Evolutionary conservation across 257 asterid species (phyloP).

Genomic region (Nicotiana tabacum): DNA sequence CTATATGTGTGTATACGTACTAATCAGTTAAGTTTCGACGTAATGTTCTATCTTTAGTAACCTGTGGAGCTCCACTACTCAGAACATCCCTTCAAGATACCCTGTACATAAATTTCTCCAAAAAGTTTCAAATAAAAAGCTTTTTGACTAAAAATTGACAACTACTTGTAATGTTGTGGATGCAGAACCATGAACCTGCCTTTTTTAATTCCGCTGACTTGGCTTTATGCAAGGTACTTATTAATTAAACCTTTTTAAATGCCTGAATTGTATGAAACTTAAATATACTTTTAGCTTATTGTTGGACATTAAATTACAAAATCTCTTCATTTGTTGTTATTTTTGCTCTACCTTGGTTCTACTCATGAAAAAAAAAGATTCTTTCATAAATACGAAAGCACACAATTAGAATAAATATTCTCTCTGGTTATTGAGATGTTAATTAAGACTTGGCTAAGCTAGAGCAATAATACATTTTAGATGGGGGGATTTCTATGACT

Average conservation of each 20-base stretch:
- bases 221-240: slow-evolving; percentile 31
- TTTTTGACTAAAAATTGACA: not conserved
- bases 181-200: slow-evolving; percentile 2
- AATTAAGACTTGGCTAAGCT: too few species aligned
- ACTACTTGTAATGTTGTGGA: not conserved
- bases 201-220: too few species aligned
- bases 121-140: not conserved
- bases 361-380: not conserved
- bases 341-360: not conserved
- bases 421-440: too few species aligned
- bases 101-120: slow-evolving; percentile 33
- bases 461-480: too few species aligned
- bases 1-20: too few species aligned
- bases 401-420: not conserved
- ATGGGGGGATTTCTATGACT: too few species aligned
- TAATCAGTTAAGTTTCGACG: slow-evolving; percentile 52
- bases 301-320: not conserved
- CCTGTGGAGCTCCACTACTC: slow-evolving; percentile 77
- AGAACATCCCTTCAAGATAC: slow-evolving; percentile 60
- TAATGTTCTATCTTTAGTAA: slow-evolving; percentile 59
- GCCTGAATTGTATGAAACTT: not conserved
- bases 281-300: not conserved
- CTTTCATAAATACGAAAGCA: not conserved
- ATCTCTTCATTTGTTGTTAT: not conserved
- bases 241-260: not conserved